Evolutionary conservation across 2,329 filamentous ascomycete species (phyloP).

Genomic region (Penicillium verrucosum): DNA sequence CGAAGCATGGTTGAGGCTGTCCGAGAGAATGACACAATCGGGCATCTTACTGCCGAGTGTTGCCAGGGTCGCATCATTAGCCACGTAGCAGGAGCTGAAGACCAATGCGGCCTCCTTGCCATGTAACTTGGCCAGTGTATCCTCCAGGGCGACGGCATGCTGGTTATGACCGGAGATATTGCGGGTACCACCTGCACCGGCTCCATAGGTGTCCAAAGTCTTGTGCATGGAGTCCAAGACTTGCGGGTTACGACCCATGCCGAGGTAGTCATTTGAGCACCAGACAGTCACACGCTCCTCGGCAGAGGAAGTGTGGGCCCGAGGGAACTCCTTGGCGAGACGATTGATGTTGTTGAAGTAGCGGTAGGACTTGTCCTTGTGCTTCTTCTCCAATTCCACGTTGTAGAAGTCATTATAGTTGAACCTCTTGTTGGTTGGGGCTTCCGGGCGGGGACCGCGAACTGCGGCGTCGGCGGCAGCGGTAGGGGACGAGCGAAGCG

Average conservation of each 20-base stretch:
- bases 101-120: slow-evolving; percentile 89
- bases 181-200: slow-evolving; percentile 89
- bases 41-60: slow-evolving; percentile 96
- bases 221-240: slow-evolving; percentile 92
- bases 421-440: slow-evolving; percentile 61
- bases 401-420: slow-evolving; percentile 90
- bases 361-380: slow-evolving; percentile 98
- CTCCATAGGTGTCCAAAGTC: slow-evolving; percentile 89
- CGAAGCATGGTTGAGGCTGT: slow-evolving; percentile 94
- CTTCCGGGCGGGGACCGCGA: slow-evolving; percentile 47
- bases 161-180: slow-evolving; percentile 98
- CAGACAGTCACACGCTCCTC: slow-evolving; percentile 92
- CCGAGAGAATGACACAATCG: slow-evolving; percentile 94
- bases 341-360: slow-evolving; percentile 99
- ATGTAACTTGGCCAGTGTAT: slow-evolving; percentile 79
- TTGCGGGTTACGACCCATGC: slow-evolving; percentile 88
- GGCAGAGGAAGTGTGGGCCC: slow-evolving; percentile 80
- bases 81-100: slow-evolving; percentile 97
- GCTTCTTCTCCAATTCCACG: slow-evolving; percentile 91
- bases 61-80: slow-evolving; percentile 93
- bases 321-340: slow-evolving; percentile 90
- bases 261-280: slow-evolving; percentile 99
- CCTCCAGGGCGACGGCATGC: slow-evolving; percentile 83
- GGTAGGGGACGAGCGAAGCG: slow-evolving; percentile 24
- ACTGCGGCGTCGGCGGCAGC: slow-evolving; percentile 23